phyloP scores from a whole-genome alignment of 2,329 filamentous ascomycete species.

The Ustulina deusta region DNA sequence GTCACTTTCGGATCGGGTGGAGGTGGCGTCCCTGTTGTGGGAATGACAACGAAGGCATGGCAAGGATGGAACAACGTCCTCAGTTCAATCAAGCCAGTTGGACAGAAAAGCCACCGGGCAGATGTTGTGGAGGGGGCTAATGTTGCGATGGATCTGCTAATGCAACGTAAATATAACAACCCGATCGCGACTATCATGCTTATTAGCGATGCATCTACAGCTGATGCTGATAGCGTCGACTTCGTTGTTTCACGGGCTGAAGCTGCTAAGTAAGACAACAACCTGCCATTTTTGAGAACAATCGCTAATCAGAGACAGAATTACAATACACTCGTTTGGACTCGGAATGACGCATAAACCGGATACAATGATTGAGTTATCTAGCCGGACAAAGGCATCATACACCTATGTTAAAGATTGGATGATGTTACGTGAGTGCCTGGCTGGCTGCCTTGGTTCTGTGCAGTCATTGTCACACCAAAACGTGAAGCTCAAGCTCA shows the following conservation, averaged over 20 bases:
- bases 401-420: conserved; percentile 99
- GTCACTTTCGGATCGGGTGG: conserved; percentile 97
- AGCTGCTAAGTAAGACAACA: conserved; percentile 83
- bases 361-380: conserved; percentile 98
- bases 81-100: conserved; percentile 88
- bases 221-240: conserved; percentile 93
- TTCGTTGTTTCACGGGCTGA: conserved; percentile 97
- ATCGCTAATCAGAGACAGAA: conserved; percentile 63
- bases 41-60: conserved; percentile 97
- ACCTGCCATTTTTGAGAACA: conserved; percentile 4
- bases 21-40: conserved; percentile 93
- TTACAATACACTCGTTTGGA: conserved; percentile 96
- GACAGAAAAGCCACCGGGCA: conserved; percentile 94
- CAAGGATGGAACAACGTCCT: conserved; percentile 89
- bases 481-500: conserved; percentile 95
- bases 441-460: conserved; percentile 91
- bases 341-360: conserved; percentile 97
- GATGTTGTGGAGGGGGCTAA: conserved; percentile 98
- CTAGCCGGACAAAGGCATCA: conserved; percentile 92
- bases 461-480: conserved; percentile 97
- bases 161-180: conserved; percentile 97
- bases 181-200: conserved; percentile 94
- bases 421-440: conserved; percentile 99
- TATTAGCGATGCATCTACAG: conserved; percentile 96
- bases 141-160: conserved; percentile 96